Base-by-base conservation (phyloP, 2,329 filamentous ascomycete genomes). In the Zymoseptoria ardabiliae region DNA sequence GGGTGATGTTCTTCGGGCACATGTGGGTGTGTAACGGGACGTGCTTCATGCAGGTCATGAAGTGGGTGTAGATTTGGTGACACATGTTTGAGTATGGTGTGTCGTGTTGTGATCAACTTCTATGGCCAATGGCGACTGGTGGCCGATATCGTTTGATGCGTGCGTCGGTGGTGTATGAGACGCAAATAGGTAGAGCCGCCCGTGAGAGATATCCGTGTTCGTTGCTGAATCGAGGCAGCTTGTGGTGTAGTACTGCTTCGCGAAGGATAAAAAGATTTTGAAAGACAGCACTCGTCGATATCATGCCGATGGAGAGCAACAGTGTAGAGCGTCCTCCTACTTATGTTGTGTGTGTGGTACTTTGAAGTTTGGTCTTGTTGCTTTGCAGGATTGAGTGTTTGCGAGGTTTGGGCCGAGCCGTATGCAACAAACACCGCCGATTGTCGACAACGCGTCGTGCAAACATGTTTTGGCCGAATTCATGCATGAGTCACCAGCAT, bases 61-160 rank as follows among this genome's bases (percentile, higher is more conserved):
- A 71, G 58, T 72, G 70, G 11, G 70, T 72, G 64, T 72, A 71
- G 53, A 67, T 65, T 66, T 71, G 70, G 63, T 67, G 70, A 58
- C 70, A 71, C 70, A 71, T 71, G 35, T 61, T 45, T 53, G 17
- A 17, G 49, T 45, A n/a, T 45, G 35, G 35, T 7, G 28, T 30
- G 35, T 45, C 17, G 13, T 17, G 35, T 13, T 45, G 13, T 45
- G 5, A n/a, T 45, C 11, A 5, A 13, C 17, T 50, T 20, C 20
- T 56, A 49, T 30, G 8, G 23, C 55, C 28, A 45, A 19, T 35
- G 20, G 59, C 45, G 25, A 19, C 45, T 25, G 49, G 25, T 54
- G 50, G 45, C 23, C 51, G 35, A 20, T 53, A 23, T 28, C 30
- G 53, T 25, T n/a, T 54, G 25, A 45, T 35, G 41, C 23, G 50